Conservation (phyloP, 1,139 yeast genomes). For the Blastobotrys apis region DNA sequence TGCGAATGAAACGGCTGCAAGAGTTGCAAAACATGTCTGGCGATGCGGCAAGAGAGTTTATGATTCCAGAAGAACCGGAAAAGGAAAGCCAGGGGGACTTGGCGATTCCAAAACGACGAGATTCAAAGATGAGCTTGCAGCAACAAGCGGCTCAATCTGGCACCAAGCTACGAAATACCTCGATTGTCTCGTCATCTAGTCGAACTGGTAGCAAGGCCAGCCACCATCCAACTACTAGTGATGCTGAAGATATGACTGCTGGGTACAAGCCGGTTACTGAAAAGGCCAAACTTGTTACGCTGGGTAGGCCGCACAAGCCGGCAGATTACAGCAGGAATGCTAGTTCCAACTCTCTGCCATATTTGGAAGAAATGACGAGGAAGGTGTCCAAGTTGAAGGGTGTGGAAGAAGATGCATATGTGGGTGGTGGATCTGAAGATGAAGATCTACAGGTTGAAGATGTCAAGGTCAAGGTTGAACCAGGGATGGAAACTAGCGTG, state of each 20-base stretch:
- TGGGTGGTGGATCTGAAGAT: constrained; percentile 4
- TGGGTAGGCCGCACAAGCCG: constrained; percentile 18
- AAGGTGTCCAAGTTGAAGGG: constrained; percentile 13
- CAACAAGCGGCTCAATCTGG: not conserved
- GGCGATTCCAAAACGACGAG: not conserved
- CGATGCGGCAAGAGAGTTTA: constrained; percentile 30
- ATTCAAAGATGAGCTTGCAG: no score
- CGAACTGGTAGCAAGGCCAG: not conserved
- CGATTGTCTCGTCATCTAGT: not conserved
- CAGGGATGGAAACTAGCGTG: not conserved
- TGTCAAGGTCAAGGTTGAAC: not conserved
- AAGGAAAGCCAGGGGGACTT: constrained; percentile 2
- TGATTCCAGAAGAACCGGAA: constrained; percentile 4
- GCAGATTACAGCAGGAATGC: not conserved
- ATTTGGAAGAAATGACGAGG: constrained; percentile 16
- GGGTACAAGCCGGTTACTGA: constrained; percentile 21
- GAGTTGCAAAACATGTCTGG: constrained; percentile 33
- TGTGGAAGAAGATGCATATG: constrained; percentile 1
- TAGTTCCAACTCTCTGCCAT: constrained; percentile 9
- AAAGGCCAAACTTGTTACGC: constrained; percentile 24
- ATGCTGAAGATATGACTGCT: constrained; percentile 1
- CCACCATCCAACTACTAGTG: not conserved
- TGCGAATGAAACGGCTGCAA: constrained; percentile 28
- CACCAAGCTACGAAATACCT: no score
- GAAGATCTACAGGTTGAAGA: constrained; percentile 5